Conservation (phyloP, 2,329 filamentous ascomycete species). For the Westerdykella sp. region DNA sequence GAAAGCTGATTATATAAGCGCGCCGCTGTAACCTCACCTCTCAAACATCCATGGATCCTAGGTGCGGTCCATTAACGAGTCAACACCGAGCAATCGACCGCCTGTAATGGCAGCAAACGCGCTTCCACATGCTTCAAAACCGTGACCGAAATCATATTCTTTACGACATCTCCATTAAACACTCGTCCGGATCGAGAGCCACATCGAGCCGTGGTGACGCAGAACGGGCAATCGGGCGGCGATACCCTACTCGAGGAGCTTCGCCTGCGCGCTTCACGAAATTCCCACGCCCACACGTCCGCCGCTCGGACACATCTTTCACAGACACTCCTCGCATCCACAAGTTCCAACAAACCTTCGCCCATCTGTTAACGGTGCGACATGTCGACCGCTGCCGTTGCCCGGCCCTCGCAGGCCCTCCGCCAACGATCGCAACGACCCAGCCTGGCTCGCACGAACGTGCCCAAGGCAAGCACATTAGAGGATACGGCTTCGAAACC, state of each 20-base stretch:
- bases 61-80: no score
- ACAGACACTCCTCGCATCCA: not conserved
- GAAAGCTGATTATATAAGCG: no score
- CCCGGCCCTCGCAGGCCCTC: slow-evolving; percentile 37
- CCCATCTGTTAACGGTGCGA: not conserved
- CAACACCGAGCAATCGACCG: no score
- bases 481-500: slow-evolving; percentile 26
- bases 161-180: not conserved
- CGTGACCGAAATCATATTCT: no score
- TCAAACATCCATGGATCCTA: no score
- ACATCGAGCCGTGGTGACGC: not conserved
- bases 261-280: not conserved
- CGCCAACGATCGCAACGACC: slow-evolving; percentile 42
- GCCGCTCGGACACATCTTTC: not conserved
- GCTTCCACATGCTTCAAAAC: no score
- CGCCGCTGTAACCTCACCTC: no score
- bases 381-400: slow-evolving; percentile 32
- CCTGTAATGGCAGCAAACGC: no score
- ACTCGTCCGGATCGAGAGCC: not conserved
- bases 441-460: slow-evolving; percentile 24
- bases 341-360: not conserved
- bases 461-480: slow-evolving; percentile 21
- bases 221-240: not conserved
- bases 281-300: not conserved
- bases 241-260: not conserved